phyloP scores from a whole-genome alignment of 805 yeast genomes.

The Maudiozyma saulgeensis region DNA sequence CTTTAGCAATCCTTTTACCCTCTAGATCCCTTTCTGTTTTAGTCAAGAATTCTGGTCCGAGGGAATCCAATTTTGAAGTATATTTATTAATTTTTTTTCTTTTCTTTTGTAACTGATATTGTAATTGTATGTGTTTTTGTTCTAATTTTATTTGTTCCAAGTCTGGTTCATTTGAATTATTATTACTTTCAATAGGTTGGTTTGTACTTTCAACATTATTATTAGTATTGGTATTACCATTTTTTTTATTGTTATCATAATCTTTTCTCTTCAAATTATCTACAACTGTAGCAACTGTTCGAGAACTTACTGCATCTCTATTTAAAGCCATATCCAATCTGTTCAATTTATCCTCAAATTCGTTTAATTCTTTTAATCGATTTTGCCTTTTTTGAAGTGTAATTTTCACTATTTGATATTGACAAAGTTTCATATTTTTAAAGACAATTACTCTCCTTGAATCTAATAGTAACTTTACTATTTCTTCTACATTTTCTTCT shows the following conservation, averaged over 20 bases:
- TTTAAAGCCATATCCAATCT: conserved; percentile 28
- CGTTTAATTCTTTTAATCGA: conserved; percentile 25
- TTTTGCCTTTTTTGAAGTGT: conserved; percentile 31
- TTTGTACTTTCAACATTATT: neutral
- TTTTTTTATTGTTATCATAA: neutral
- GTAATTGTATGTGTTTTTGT: conserved; percentile 4
- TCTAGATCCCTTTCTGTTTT: conserved; percentile 32
- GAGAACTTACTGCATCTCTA: conserved; percentile 29
- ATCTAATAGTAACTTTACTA: conserved; percentile 28
- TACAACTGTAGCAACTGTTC: conserved; percentile 17
- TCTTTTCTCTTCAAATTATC: conserved; percentile 5
- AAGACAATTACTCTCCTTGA: conserved; percentile 43
- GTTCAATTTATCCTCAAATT: conserved; percentile 27
- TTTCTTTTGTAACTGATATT: conserved; percentile 10
- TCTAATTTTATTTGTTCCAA: neutral
- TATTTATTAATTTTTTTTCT: conserved; percentile 5
- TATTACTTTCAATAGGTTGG: neutral
- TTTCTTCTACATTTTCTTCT: conserved; percentile 33
- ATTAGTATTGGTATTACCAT: neutral
- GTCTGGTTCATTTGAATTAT: neutral
- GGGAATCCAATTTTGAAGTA: conserved; percentile 10
- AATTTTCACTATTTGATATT: conserved; percentile 34
- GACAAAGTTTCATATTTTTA: conserved; percentile 47
- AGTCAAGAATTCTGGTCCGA: conserved; percentile 26
- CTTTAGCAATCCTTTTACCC: conserved; percentile 28